Evolutionary conservation across 1,284 basidiomycete species (phyloP), one percentile per base, ranked within the genome.

Genomic region (Leccinum fuscescens): DNA sequence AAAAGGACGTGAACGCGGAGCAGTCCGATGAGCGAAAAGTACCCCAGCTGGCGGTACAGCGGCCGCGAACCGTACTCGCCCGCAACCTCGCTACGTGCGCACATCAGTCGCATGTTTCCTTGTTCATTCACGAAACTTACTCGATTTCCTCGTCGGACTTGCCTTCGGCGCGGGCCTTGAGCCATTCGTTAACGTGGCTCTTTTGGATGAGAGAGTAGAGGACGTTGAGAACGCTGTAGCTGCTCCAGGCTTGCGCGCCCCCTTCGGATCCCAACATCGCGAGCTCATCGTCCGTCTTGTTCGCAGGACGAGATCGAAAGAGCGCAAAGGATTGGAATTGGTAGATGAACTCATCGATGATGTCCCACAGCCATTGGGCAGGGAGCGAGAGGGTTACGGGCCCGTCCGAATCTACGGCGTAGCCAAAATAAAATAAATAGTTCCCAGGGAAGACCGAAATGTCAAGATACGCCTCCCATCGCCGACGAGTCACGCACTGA

Each of bases 271-370:
- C 86, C 33, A 96, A 82, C 79, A 94, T 83, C 56, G 83, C 74
- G 33, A 94, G 81, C 74, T 98, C 96, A 69, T 98, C 95, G 57
- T 96, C 94, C 0, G 86, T 86, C 80, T 98, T 98, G 64, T 82
- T 83, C 64, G 90, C 89, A 37, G 89, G 85, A 72, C 92, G 92
- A 46, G 91, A 90, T 59, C 95, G 82, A 90, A 93, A 98, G 58
- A 92, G 88, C 67, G 94, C 90, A 79, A 98, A 98, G 22, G 92
- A 92, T 75, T 97, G 94, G 82, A 96, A 99, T 75, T 98, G 96
- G 79, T 98, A 99, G 69, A 98, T 97, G 77, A 99, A 99, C 73
- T 98, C 96, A 79, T 98, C 96, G 70, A 98, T 91, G 77, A 99
- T 98, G 75, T 99, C 96, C 93, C 96, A 98, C 6, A 99, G 79